Evolutionary conservation across 2,329 filamentous ascomycete species (phyloP).

Genomic region (Fusarium xyrophilum): DNA sequence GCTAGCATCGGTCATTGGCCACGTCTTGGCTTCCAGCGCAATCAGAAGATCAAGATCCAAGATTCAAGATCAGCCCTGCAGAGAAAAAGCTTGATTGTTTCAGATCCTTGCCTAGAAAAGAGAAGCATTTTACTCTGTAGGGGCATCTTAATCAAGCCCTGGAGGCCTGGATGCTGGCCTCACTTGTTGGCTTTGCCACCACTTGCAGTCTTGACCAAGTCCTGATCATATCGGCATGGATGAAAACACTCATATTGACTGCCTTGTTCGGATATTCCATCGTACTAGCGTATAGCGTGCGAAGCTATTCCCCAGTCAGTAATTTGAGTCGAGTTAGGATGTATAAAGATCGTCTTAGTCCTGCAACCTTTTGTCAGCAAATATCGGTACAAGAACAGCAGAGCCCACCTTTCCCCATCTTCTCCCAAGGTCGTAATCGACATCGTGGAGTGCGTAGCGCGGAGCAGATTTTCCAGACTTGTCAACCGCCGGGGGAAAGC

Average conservation of each 20-base stretch:
- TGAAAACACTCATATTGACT: conserved; percentile 22
- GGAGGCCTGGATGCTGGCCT: background rate
- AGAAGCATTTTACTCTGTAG: background rate
- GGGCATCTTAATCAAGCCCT: background rate
- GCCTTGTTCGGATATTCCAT: conserved; percentile 33
- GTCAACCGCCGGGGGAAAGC: conserved; percentile 11
- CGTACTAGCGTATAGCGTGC: conserved; percentile 35
- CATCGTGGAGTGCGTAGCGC: conserved; percentile 30
- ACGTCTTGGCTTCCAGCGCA: conserved; percentile 17
- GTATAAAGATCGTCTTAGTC: conserved; percentile 25
- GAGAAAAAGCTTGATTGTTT: conserved; percentile 19
- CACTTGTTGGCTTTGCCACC: conserved; percentile 10
- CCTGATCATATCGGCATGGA: conserved; percentile 23
- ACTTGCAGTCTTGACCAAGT: conserved; percentile 17
- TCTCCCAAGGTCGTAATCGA: conserved; percentile 32
- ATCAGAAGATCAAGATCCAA: background rate
- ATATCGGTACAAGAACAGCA: fast-evolving
- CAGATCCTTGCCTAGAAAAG: background rate
- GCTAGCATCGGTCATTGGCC: conserved; percentile 16
- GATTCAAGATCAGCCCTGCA: background rate
- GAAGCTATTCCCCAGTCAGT: conserved; percentile 4
- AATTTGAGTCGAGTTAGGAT: background rate
- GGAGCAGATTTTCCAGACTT: conserved; percentile 13
- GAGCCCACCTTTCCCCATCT: conserved; percentile 21
- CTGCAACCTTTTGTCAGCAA: background rate